Conservation (phyloP, 2,329 filamentous ascomycete species). For the Pezicula neosporulosa region DNA sequence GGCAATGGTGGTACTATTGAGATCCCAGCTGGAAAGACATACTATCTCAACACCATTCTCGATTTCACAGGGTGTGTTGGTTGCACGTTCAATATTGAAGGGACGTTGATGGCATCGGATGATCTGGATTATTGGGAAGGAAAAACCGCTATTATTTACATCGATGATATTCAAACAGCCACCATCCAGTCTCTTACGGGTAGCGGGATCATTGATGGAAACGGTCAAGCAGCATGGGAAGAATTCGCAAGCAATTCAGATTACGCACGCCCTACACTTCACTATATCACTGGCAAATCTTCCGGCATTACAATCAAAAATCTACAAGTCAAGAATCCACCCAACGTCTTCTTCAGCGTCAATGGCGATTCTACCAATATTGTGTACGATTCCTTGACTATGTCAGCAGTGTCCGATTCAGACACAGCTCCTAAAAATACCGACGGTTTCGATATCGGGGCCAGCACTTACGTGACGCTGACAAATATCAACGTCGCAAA, state of each 20-base stretch:
- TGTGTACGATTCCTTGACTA: conserved; percentile 31
- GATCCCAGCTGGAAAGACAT: conserved; percentile 37
- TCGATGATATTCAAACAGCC: conserved; percentile 33
- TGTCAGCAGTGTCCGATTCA: conserved; percentile 37
- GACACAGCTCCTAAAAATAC: conserved; percentile 45
- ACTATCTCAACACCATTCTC: conserved; percentile 37
- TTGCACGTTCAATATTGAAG: conserved; percentile 45
- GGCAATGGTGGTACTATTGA: conserved; percentile 41
- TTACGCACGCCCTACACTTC: conserved; percentile 38
- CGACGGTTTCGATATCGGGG: conserved; percentile 47
- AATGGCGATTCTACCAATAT: conserved; percentile 33
- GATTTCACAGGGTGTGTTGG: conserved; percentile 33
- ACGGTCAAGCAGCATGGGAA: conserved; percentile 40
- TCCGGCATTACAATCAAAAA: conserved; percentile 34
- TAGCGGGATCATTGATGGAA: conserved; percentile 41
- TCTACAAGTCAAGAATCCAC: conserved; percentile 37
- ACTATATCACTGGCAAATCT: conserved; percentile 35
- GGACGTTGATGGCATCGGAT: conserved; percentile 34
- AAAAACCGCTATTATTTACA: conserved; percentile 34
- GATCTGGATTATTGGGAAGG: conserved; percentile 39
- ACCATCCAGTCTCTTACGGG: conserved; percentile 36
- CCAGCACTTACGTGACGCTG: conserved; percentile 43
- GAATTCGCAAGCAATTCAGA: conserved; percentile 33
- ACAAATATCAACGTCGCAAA: conserved; percentile 47
- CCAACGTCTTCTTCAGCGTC: conserved; percentile 40